phyloP scores from a whole-genome alignment of 2,329 filamentous ascomycete species.

The Colletotrichum siamense region DNA sequence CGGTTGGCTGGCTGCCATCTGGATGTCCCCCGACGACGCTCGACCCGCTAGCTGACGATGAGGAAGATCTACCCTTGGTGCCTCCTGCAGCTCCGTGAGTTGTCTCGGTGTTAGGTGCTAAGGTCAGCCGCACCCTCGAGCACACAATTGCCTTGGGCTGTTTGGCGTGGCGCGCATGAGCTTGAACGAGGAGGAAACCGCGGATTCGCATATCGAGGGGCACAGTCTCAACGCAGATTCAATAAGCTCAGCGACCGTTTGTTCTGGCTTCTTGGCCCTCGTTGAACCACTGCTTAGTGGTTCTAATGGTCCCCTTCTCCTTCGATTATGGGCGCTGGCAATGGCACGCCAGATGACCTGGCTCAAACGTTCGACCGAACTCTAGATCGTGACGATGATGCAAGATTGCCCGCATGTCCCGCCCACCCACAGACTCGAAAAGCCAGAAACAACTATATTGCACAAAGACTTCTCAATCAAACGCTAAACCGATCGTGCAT shows the following conservation, averaged over 20 bases:
- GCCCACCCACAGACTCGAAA: constrained; percentile 2
- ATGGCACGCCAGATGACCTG: not conserved
- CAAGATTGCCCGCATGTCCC: not conserved
- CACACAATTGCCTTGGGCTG: not conserved
- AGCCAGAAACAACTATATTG: not conserved
- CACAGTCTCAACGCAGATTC: not conserved
- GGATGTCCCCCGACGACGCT: not conserved
- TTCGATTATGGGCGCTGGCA: not conserved
- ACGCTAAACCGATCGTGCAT: not conserved
- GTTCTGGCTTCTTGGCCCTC: not conserved
- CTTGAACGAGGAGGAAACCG: not conserved
- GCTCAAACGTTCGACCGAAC: constrained; percentile 14
- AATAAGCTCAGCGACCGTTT: not conserved
- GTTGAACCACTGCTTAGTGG: not conserved
- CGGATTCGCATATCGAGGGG: not conserved
- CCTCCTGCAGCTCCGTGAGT: not conserved
- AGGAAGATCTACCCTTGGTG: not conserved
- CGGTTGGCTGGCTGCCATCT: not conserved
- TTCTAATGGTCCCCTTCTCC: not conserved
- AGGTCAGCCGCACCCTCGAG: not conserved
- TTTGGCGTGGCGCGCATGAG: not conserved
- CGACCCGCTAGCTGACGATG: not conserved
- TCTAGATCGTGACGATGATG: constrained; percentile 1
- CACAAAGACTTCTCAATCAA: not conserved
- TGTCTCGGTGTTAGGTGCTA: not conserved